These are phyloP conservation scores for Xanthoconium stramineum DNA, from an alignment of 768 basidiomycete genomes.

Conservation along the genomic window DNA sequence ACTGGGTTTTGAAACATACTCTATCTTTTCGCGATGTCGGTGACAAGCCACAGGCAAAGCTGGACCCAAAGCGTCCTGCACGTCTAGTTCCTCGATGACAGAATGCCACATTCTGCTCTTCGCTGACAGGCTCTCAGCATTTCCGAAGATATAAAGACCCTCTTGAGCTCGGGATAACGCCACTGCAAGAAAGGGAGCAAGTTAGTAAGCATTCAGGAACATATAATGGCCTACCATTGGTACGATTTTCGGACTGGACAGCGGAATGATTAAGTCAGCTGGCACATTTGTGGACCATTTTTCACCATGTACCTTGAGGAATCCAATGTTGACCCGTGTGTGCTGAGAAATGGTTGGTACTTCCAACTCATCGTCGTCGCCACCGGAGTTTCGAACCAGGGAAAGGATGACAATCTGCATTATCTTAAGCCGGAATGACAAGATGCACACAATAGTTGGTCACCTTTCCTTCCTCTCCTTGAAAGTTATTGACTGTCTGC, in stretches of 20 bases:
- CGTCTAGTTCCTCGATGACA: constrained; percentile 56
- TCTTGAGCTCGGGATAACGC: constrained; percentile 73
- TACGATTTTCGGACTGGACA: constrained; percentile 51
- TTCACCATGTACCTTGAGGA: constrained; percentile 54
- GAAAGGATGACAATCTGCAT: constrained; percentile 66
- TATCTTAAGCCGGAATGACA: neutral
- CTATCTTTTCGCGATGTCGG: constrained; percentile 45
- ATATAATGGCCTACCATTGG: constrained; percentile 40
- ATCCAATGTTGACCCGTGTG: constrained; percentile 53
- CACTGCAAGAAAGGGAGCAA: constrained; percentile 36
- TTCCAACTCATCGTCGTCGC: constrained; percentile 35
- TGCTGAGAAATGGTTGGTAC: constrained; percentile 9
- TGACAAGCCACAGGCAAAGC: constrained; percentile 57
- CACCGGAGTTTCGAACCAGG: constrained; percentile 68
- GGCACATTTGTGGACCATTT: neutral
- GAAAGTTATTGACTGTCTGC: constrained; percentile 76
- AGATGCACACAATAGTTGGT: neutral
- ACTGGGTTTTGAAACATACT: constrained; percentile 48
- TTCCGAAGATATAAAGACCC: constrained; percentile 72
- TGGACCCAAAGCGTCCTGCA: constrained; percentile 42
- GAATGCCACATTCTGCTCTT: constrained; percentile 55
- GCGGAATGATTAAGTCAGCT: neutral
- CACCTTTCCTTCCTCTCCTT: constrained; percentile 69
- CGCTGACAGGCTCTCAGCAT: constrained; percentile 50
- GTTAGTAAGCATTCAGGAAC: no score